A percentile compares a stretch with the other conserved stretches of the same genome.
Conservation (phyloP, 306 rosid genomes). For the Hippophae rhamnoides region DNA sequence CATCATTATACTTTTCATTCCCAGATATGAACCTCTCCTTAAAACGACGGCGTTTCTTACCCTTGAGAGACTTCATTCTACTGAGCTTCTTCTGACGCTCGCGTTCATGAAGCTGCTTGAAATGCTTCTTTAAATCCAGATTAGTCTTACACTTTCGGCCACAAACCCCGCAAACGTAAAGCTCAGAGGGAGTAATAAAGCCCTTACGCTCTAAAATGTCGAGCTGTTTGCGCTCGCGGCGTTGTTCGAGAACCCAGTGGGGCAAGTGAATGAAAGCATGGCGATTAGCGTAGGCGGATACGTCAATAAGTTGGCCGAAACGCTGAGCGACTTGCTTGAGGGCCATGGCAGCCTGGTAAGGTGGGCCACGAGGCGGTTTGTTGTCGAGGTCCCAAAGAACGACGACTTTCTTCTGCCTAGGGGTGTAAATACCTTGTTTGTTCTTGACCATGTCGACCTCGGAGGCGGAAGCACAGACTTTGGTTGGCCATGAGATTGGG, state of each 20-base stretch:
- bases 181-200: slow-evolving; percentile 31
- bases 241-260: slow-evolving; percentile 51
- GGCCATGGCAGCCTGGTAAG: slow-evolving; percentile 67
- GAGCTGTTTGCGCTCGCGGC: slow-evolving; percentile 42
- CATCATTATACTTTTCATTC: slow-evolving; percentile 48
- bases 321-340: slow-evolving; percentile 41
- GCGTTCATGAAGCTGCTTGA: slow-evolving; percentile 59
- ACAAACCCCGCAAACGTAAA: slow-evolving; percentile 53
- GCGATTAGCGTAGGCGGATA: slow-evolving; percentile 80
- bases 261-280: slow-evolving; percentile 74
- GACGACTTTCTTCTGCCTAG: slow-evolving; percentile 52
- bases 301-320: slow-evolving; percentile 56
- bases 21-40: slow-evolving; percentile 48
- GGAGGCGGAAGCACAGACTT: slow-evolving; percentile 25
- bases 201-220: slow-evolving; percentile 71
- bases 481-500: slow-evolving; percentile 10
- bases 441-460: slow-evolving; percentile 76
- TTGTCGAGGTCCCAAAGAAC: slow-evolving; percentile 92
- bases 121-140: slow-evolving; percentile 55
- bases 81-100: slow-evolving; percentile 64
- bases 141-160: slow-evolving; percentile 60
- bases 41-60: slow-evolving; percentile 56
- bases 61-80: slow-evolving; percentile 44
- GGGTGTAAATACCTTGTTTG: slow-evolving; percentile 49
- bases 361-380: slow-evolving; percentile 85